Conservation (phyloP, 2,329 filamentous ascomycete species). For the Dothiorella sarmentorum region DNA sequence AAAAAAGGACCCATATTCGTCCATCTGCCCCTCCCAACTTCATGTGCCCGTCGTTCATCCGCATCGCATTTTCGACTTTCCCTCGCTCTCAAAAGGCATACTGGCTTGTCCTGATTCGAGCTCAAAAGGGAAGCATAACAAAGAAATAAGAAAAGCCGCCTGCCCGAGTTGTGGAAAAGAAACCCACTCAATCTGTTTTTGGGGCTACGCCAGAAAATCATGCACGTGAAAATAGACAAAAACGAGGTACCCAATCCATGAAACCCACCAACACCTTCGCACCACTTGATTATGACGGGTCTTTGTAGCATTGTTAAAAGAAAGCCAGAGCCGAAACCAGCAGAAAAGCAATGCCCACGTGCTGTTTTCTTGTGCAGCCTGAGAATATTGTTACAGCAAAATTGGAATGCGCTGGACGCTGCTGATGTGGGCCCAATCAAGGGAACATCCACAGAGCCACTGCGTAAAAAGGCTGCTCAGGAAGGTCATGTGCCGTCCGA, state of each 20-base stretch:
- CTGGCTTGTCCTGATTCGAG: not conserved
- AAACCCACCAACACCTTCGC: slow-evolving; percentile 15
- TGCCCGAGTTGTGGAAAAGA: not conserved
- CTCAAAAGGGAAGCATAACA: not conserved
- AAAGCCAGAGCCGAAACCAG: not conserved
- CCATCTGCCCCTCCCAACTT: not conserved
- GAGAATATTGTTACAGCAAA: no score
- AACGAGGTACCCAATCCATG: not conserved
- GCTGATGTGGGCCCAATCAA: slow-evolving; percentile 11
- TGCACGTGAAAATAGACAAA: slow-evolving; percentile 2
- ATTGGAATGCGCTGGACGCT: not conserved
- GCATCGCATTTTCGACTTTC: not conserved
- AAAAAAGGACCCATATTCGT: not conserved
- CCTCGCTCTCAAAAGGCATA: not conserved
- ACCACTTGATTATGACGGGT: slow-evolving; percentile 8
- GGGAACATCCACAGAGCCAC: slow-evolving; percentile 5
- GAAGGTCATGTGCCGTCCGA: no score
- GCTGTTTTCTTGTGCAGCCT: not conserved
- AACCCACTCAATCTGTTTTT: slow-evolving; percentile 15
- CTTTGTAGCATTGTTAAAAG: slow-evolving; percentile 5
- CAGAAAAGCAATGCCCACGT: not conserved
- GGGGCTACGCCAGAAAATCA: slow-evolving; percentile 10
- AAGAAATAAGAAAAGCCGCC: not conserved
- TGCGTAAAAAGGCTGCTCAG: not conserved
- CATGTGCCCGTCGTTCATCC: not conserved